Evolutionary conservation across 345 rosid species (phyloP).

Genomic region (Reutealis trisperma): DNA sequence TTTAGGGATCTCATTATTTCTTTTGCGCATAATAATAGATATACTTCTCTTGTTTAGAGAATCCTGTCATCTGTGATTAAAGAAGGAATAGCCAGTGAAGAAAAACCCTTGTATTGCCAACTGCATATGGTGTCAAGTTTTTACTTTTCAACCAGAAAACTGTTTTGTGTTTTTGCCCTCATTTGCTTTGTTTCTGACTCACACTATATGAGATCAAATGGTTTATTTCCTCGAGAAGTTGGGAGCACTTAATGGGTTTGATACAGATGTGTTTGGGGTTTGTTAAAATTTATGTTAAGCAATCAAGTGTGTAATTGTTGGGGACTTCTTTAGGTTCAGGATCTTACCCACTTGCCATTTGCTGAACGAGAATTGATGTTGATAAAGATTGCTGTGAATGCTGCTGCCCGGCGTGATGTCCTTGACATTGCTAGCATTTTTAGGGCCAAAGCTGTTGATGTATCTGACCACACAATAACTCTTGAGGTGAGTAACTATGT

Average conservation of each 20-base stretch:
- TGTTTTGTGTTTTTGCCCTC: background rate
- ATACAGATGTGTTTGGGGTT: background rate
- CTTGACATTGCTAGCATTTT: conserved; percentile 69
- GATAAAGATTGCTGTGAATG: conserved; percentile 65
- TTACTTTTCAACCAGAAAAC: background rate
- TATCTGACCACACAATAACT: conserved; percentile 69
- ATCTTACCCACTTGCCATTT: conserved; percentile 69
- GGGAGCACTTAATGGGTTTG: background rate
- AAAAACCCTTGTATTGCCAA: background rate
- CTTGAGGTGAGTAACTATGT: conserved; percentile 48
- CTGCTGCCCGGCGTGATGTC: conserved; percentile 65
- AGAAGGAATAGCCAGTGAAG: background rate
- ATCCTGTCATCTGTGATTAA: background rate
- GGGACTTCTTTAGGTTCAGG: conserved; percentile 39
- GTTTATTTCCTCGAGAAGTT: background rate
- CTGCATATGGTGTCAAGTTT: background rate
- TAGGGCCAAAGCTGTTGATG: conserved; percentile 66
- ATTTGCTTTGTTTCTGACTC: background rate
- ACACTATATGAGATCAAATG: background rate
- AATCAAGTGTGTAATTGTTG: background rate
- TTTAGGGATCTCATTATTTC: background rate
- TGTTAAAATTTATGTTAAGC: background rate
- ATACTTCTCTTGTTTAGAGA: background rate
- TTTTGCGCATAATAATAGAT: background rate
- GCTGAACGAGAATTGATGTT: conserved; percentile 71